Conservation (phyloP, 2,329 filamentous ascomycete genomes). For the Tolypocladium guangdongense region DNA sequence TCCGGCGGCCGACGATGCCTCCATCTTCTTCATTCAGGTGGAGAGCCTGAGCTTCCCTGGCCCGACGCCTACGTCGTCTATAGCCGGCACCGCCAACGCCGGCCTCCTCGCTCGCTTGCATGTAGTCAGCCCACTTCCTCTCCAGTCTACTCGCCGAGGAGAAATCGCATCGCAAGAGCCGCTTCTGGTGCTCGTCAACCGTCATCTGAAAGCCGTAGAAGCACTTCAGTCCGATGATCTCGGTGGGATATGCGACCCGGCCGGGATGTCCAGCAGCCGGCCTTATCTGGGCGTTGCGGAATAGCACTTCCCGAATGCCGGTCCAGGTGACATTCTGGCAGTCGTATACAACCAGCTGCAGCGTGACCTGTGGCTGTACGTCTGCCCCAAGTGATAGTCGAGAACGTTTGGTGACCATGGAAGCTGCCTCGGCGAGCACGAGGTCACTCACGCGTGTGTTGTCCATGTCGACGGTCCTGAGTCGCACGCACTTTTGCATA, state of each 20-base stretch:
- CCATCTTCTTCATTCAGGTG: conserved; percentile 75
- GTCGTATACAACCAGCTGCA: conserved; percentile 79
- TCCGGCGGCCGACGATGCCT: conserved; percentile 42
- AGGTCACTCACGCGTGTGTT: conserved; percentile 88
- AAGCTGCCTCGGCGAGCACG: conserved; percentile 71
- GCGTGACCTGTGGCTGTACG: conserved; percentile 43
- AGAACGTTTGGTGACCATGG: conserved; percentile 60
- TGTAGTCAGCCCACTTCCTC: conserved; percentile 86
- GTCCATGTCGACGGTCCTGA: conserved; percentile 74
- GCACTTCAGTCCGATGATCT: conserved; percentile 80
- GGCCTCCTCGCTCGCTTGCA: conserved; percentile 84
- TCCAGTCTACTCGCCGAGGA: conserved; percentile 67
- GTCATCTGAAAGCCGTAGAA: conserved; percentile 95
- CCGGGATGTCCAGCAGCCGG: conserved; percentile 30
- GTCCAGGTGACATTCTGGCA: conserved; percentile 90
- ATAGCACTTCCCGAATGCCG: conserved; percentile 76
- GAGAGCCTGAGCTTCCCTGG: conserved; percentile 68
- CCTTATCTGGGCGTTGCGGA: conserved; percentile 67
- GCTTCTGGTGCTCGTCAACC: conserved; percentile 84
- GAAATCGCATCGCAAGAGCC: conserved; percentile 69
- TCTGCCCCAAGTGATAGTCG: conserved; percentile 27
- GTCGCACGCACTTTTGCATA: conserved; percentile 59
- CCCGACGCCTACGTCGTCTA: conserved; percentile 62
- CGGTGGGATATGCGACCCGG: conserved; percentile 51
- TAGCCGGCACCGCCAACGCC: conserved; percentile 54